Base-by-base conservation (phyloP, 108 stramenopile species). In the Epipyxis sp. region DNA sequence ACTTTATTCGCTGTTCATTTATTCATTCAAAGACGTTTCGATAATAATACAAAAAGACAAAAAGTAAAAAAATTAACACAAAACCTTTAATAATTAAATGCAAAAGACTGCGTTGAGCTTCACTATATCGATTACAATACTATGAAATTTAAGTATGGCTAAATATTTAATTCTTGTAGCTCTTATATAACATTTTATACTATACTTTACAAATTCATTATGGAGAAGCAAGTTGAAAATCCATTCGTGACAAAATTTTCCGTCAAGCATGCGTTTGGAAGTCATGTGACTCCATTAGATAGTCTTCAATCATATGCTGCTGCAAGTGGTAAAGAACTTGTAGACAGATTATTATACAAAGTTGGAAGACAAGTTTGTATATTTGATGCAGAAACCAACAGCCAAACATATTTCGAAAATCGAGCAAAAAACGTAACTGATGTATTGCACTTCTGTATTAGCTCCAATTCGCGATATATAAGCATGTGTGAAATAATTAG, bases 401-500 rank as follows among this genome's bases (percentile, higher is more conserved):
- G 50, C 20, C 71, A 74, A 37, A 30, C 40, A 42, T 74, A 43
- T 42, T 57, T 74, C 50, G 42, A 46, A 27, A 42, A 6, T 27
- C 44, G 71, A 6, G 27, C 50, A 42, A 6, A 39, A 37, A 54
- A 46, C 25, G 13, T 74, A 27, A 32, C 34, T 16, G 50, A 46
- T 32, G 34, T 74, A 10, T 3, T 74, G 25, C 71, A 74, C 34
- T 74, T 27, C 50, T 43, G 10, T 42, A 74, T 74, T 37, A 13
- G 10, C 29, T 6, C 44, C 25, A 54, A 46, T 37, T 13, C 32
- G 10, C 71, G 71, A 13, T 74, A 74, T 37, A 74, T 74, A 13
- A 13, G 10, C 20, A 57, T 74, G 71, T 74, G 71, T 42, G 71
- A 74, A 32, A 32, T 6, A 10, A 57, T 74, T 13, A 37, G 71